A percentile compares a stretch with the other conserved stretches of the same genome.
phyloP scores from a whole-genome alignment of 2,329 filamentous ascomycete genomes.

The Chaetomium globosum region DNA sequence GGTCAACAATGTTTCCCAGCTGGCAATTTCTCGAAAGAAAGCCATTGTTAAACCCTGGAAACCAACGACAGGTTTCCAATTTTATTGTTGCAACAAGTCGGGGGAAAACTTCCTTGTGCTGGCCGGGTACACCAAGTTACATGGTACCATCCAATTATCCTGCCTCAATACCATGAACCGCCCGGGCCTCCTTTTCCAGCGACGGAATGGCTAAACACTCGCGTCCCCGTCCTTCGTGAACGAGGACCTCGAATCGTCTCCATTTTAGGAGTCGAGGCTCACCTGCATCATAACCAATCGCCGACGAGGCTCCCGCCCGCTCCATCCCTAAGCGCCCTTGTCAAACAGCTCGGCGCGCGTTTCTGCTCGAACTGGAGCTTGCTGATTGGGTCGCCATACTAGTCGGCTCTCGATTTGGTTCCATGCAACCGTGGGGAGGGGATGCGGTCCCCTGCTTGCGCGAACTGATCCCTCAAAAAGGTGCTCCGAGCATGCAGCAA shows the following conservation, averaged over 20 bases:
- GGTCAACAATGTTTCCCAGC: no score
- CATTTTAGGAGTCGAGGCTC: neutral
- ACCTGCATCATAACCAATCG: slow-evolving; percentile 30
- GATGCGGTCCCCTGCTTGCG: slow-evolving; percentile 12
- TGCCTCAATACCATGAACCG: neutral
- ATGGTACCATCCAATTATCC: neutral
- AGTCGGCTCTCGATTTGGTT: slow-evolving; percentile 29
- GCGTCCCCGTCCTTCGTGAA: neutral
- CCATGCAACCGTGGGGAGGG: slow-evolving; percentile 22
- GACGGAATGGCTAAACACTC: neutral
- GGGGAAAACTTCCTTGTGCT: neutral
- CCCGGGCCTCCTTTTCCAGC: neutral
- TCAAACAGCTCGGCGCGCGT: slow-evolving; percentile 30
- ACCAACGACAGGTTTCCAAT: neutral
- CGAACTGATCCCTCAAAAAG: slow-evolving; percentile 24
- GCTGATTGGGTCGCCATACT: slow-evolving; percentile 26
- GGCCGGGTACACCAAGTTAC: neutral
- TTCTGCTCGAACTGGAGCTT: slow-evolving; percentile 16
- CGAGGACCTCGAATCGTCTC: slow-evolving; percentile 1
- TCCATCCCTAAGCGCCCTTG: slow-evolving; percentile 35
- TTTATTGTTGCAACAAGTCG: neutral
- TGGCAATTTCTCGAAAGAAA: neutral
- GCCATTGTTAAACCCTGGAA: neutral
- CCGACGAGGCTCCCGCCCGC: slow-evolving; percentile 11
- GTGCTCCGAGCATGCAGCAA: slow-evolving; percentile 1